Base-by-base conservation (phyloP, 495 filamentous ascomycete genomes). In the Chlorociboria aeruginascens region DNA sequence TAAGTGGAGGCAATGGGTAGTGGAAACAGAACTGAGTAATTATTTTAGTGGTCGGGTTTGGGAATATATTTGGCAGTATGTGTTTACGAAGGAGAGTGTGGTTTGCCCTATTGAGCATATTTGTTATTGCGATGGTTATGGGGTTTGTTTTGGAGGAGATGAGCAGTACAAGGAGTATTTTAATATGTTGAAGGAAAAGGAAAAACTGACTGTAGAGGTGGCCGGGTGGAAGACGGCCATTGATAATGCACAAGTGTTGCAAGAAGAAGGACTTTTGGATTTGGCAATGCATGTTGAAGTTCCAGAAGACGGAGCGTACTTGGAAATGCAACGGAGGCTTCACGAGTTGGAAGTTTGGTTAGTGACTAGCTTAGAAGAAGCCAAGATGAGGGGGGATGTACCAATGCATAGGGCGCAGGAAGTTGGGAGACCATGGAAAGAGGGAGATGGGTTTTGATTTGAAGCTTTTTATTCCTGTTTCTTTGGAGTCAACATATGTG, bases 41-140 rank as follows among this genome's bases (percentile, higher is more conserved):
- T 65, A 69, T 20, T 55, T 76, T 33, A 79, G 72, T 40, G 82
- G 82, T 2, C 57, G 81, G 11, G 65, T 86, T 12, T 69, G 84
- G 64, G 83, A 86, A 63, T 86, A 82, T 54, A 53, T 76, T 46
- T 87, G 83, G 82, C 83, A 87, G 62, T 74, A 81, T 49, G 68
- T 81, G 46, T 82, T 76, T 49, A 11, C 66, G 33, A 66, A 62
- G 53, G 60, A 69, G 8, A 62, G 74, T 7, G 66, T 78, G 6
- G 63, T 76, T 51, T 83, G 79, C 40, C 79, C 78, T 0, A 59
- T 59, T 4, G 73, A 77, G 9, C 55, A 62, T 17, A 67, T 72
- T 28, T 83, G 79, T 55, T 83, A 82, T 52, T 83, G 79, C 63
- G 77, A 78, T 48, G 66, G 76, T 8, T 83, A 74, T 53, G 78